Base-by-base conservation (phyloP, 192 early-diverging fungal species). In the Chytriomyces sp. region DNA sequence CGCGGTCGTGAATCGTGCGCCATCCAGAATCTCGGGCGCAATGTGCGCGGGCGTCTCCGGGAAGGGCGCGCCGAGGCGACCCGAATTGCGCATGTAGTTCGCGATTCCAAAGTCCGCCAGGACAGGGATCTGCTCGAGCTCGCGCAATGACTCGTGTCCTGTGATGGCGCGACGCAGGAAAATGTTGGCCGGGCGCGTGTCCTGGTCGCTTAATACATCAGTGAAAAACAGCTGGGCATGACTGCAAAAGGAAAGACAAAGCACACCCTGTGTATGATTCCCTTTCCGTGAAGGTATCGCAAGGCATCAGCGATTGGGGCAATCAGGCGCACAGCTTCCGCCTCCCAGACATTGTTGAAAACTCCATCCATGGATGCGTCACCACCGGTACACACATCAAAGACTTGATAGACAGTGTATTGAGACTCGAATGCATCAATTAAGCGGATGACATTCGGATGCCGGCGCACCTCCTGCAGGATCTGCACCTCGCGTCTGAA, bases 91-190 rank as follows among this genome's bases (percentile, higher is more conserved):
- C 5, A 36, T 54, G 60, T 64, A 73, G 33, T 59, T 62, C 5
- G 71, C 71, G 52, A 73, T 73, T 12, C 71, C 71, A 38, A 73
- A 73, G 49, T 73, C 71, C 19, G 71, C 71, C 4, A 73, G 36
- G n/a, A 73, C 71, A 5, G 71, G 71, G 44, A 73, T 73, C 7
- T 10, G 10, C 52, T 62, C 59, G 28, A 73, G 49, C 30, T 73
- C 71, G 30, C 60, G 60, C 4, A 64, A 60, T 10, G 52, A 33
- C 39, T 73, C 71, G 44, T 61, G 57, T 5, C 71, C 71, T 53
- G 71, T 63, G 30, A 73, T 59, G 14, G 59, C 8, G 17, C 71
- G 36, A 7, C 71, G 36, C n/a, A 73, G 44, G 52, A 73, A 73
- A 73, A 73, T 63, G 61, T 73, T 73, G 5, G 71, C 71, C 4